Evolutionary conservation across 148 eudicot genomes (phyloP).

Genomic region (Diospyros lotus): DNA sequence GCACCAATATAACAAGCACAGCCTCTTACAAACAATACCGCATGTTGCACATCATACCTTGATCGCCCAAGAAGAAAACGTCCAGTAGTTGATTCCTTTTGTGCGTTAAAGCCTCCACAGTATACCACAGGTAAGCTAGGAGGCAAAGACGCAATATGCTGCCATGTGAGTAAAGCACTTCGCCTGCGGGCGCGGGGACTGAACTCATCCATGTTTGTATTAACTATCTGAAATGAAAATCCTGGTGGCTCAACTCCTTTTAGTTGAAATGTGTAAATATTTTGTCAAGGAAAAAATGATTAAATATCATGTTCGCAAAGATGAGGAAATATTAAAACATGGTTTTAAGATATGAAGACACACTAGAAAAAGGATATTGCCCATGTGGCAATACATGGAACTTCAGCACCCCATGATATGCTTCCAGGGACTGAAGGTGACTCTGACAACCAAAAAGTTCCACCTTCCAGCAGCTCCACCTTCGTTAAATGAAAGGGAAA

Average conservation of each 20-base stretch:
- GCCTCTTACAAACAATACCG: background rate
- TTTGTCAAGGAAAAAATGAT: conserved; percentile 57
- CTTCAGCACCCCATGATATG: conserved; percentile 84
- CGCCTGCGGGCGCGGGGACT: conserved; percentile 96
- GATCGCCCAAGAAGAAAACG: conserved; percentile 99
- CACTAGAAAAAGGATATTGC: conserved; percentile 74
- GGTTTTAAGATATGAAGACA: background rate
- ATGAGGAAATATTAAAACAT: background rate
- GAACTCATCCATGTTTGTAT: conserved; percentile 87
- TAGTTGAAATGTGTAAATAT: conserved; percentile 85
- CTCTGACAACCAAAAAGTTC: conserved; percentile 98
- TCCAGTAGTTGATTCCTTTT: conserved; percentile 96
- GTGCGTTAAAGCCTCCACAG: conserved; percentile 97
- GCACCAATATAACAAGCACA: too few species aligned
- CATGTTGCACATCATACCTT: conserved; percentile 41
- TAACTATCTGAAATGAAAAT: conserved; percentile 92
- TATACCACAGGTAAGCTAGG: conserved; percentile 91
- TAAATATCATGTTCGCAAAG: background rate
- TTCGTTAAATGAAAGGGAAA: conserved; percentile 17
- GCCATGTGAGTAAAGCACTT: conserved; percentile 98
- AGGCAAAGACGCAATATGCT: conserved; percentile 96
- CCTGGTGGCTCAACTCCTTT: conserved; percentile 97
- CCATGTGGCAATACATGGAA: conserved; percentile 92
- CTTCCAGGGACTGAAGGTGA: conserved; percentile 98
- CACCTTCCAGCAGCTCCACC: conserved; percentile 96